Evolutionary conservation across 352 stramenopile species (phyloP).

Genomic region (Pythium pectinolyticum): DNA sequence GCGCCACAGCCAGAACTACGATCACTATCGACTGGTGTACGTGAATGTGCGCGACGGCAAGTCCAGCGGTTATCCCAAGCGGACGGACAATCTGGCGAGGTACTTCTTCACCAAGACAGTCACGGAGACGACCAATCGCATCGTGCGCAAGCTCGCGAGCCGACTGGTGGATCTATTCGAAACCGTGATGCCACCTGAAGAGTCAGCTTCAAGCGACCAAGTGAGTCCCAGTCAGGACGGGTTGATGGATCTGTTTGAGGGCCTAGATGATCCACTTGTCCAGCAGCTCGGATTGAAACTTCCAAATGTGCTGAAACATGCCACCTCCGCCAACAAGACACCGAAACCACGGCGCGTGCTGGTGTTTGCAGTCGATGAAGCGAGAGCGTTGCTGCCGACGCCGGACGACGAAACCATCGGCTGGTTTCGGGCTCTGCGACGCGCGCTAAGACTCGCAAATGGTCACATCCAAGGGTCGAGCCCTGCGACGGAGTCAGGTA

Average conservation of each 20-base stretch:
- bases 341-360: neutral
- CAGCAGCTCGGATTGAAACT: too few species aligned
- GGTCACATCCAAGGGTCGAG: neutral
- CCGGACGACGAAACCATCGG: neutral
- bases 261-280: neutral
- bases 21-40: neutral
- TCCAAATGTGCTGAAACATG: too few species aligned
- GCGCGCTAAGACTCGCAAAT: conserved; percentile 1
- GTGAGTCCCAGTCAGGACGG: neutral
- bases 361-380: conserved; percentile 7
- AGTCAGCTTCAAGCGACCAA: neutral
- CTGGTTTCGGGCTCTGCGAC: conserved; percentile 5
- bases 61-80: neutral
- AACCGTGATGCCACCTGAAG: neutral
- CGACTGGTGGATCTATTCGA: neutral
- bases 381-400: neutral
- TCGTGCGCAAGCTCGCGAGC: neutral
- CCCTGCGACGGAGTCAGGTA: neutral
- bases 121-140: neutral
- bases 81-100: neutral
- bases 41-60: neutral
- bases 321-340: neutral
- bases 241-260: neutral
- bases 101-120: neutral
- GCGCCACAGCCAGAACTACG: neutral